Conservation (phyloP, 1,139 yeast genomes). For the Taphrina confusa region DNA sequence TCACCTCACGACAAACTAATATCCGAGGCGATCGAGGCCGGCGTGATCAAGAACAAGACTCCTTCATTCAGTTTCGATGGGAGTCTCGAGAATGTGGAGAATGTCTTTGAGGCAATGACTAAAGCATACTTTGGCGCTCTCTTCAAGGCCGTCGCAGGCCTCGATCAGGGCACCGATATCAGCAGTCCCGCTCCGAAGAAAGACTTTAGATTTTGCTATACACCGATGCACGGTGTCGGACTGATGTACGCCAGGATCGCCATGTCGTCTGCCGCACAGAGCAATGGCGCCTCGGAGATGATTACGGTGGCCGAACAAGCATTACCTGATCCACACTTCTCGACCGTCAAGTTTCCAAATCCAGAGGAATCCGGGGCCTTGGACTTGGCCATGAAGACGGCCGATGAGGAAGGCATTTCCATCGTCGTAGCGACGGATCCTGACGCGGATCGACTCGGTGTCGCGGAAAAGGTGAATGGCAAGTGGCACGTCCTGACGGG, state of each 20-base stretch:
- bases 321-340: constrained; percentile 77
- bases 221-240: constrained; percentile 97
- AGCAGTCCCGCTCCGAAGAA: not conserved
- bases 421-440: constrained; percentile 90
- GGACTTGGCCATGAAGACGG: constrained; percentile 63
- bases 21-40: constrained; percentile 59
- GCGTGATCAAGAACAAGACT: constrained; percentile 50
- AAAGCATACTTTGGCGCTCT: constrained; percentile 19
- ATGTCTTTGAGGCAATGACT: constrained; percentile 5
- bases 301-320: constrained; percentile 62
- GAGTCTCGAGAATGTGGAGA: constrained; percentile 6
- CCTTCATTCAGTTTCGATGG: not conserved
- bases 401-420: constrained; percentile 51
- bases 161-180: not conserved
- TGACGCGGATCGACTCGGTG: constrained; percentile 91
- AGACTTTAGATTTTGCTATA: constrained; percentile 60
- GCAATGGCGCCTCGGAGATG: constrained; percentile 43
- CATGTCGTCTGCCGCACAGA: constrained; percentile 37
- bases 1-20: constrained; percentile 84
- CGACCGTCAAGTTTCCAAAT: constrained; percentile 86
- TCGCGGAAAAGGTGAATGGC: constrained; percentile 55
- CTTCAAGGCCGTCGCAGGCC: not conserved
- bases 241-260: constrained; percentile 46
- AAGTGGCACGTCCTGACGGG: constrained; percentile 83
- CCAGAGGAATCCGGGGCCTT: constrained; percentile 96